Evolutionary conservation across 1,284 basidiomycete species (phyloP), one percentile per base, ranked within the genome.

Genomic region (Pyrrhoderma noxium): DNA sequence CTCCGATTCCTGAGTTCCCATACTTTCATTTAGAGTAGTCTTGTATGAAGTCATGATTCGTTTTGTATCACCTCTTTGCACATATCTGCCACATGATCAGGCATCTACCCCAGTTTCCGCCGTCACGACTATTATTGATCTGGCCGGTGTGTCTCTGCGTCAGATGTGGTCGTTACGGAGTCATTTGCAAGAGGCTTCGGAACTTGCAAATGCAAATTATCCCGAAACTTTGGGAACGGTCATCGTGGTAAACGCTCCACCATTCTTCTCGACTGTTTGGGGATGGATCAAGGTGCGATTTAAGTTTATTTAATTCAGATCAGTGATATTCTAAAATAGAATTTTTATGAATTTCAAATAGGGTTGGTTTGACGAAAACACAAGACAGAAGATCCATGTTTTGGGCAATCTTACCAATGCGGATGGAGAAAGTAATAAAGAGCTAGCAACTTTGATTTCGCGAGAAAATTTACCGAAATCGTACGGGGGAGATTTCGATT

Each of bases 231-330:
- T 87, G 37, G 70, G 73, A 59, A 73, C 72, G 16, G 78, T 82
- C 56, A 80, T 73, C 19, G 68, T 90, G 49, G 79, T 90, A 40
- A 89, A 89, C 55, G 79, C 84, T 0, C 88, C 88, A 0, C 69
- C 77, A 0, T 90, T 86, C 68, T 89, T 89, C 62, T 76, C 82
- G 1, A 86, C 81, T 1, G 70, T 87, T 18, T 89, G 86, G 87
- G 74, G 73, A 16, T 89, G 85, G 86, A 73, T 89, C 60, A 86
- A 85, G 71, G 82, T 80, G 48, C 45, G 67, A 58, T 41, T 35
- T 22, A 45, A 43, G 37, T 31, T 37, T 16, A 41, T 39, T 37
- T 2, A 22, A n/a, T n/a, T n/a, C n/a, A n/a, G n/a, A n/a, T n/a
- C n/a, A n/a, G n/a, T n/a, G n/a, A n/a, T n/a, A n/a, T n/a, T n/a